Evolutionary conservation across 331 rosid species (phyloP), one percentile per base, ranked within the genome.

Genomic region (Acacia pycnantha): DNA sequence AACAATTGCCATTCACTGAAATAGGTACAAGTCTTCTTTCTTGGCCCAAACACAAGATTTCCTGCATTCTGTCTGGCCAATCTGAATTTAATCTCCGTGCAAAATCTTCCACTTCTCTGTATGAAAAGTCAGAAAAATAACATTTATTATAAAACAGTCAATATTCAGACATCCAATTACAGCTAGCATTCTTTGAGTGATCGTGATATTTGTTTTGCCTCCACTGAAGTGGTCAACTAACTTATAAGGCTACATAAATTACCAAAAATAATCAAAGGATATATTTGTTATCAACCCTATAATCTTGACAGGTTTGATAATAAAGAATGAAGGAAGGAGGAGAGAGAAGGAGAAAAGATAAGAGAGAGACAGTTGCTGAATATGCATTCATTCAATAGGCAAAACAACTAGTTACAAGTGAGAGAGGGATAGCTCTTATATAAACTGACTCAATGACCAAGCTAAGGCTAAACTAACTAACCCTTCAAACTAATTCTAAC

Each of bases 41-140:
- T 83, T 91, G 97, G 85, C 93, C 90, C 69, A 88, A 78, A 33
- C 91, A 91, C 79, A 93, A 86, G 79, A 93, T 87, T 88, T 92
- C 92, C 74, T 90, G 97, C 94, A 91, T 89, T 84, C 97, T 90
- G 85, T 90, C 98, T 35, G 90, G 92, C 98, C 97, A 92, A 85
- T 88, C 94, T 73, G 97, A 94, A 86, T 90, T 94, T 82, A 92
- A 82, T 76, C 95, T 92, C 77, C 97, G 87, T 4, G 94, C 97
- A 74, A 94, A 94, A 87, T 92, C 98, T 86, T 94, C 98, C 74
- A 94, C 97, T 79, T 94, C 98, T 87, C 98, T 92, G 77, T 74
- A 88, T 37, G 67, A 70, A 64, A 81, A 61, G 64, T 78, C 11
- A 22, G 44, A 8, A 40, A 51, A 53, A 41, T 43, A 79, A 9